Evolutionary conservation across 257 asterid species (phyloP).

Genomic region (Osmanthus fragrans): DNA sequence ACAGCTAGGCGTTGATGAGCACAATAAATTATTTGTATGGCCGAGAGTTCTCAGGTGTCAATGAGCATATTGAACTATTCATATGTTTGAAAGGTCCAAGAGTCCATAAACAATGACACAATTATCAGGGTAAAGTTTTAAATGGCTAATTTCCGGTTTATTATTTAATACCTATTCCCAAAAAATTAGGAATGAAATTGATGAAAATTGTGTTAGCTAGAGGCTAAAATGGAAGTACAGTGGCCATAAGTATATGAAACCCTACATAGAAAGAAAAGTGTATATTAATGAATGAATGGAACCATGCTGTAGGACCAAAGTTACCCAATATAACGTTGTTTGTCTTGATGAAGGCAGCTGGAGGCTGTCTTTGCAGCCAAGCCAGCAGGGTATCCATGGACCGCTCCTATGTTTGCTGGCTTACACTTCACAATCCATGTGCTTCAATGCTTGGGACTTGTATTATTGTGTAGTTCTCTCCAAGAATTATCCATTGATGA

Average conservation of each 20-base stretch:
- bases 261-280: background rate
- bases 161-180: background rate
- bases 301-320: background rate
- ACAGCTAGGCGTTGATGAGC: too few relatives aligned
- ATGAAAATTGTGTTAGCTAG: background rate
- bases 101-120: too few relatives aligned
- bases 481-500: conserved; percentile 34
- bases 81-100: too few relatives aligned
- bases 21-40: too few relatives aligned
- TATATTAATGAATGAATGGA: conserved; percentile 5
- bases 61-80: too few relatives aligned
- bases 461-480: conserved; percentile 51
- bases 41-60: too few relatives aligned
- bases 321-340: conserved; percentile 15
- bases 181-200: background rate
- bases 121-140: background rate
- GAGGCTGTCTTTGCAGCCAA: conserved; percentile 53
- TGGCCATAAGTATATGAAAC: background rate
- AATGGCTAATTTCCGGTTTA: background rate
- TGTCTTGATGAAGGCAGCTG: conserved; percentile 51
- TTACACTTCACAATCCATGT: conserved; percentile 43
- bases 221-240: background rate
- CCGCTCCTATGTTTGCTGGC: conserved; percentile 39
- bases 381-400: conserved; percentile 41
- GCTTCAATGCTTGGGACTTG: conserved; percentile 32